A percentile compares a stretch with the other conserved stretches of the same genome.
These are phyloP conservation scores for Amphicarpaea edgeworthii DNA, from an alignment of 306 rosid genomes.

Conservation along the genomic window DNA sequence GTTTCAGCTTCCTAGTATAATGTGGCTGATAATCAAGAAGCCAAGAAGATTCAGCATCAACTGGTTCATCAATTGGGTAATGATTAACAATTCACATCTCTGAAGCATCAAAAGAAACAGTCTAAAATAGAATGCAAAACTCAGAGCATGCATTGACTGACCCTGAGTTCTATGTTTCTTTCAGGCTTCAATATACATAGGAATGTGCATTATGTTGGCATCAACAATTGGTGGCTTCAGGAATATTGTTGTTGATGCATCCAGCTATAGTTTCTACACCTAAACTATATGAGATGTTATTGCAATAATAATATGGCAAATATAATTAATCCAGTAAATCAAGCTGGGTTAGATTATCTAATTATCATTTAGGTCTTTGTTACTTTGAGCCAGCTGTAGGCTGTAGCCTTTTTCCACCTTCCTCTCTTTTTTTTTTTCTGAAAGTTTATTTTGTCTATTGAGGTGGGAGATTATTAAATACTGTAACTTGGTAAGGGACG, in stretches of 20 bases:
- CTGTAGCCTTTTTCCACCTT: background rate
- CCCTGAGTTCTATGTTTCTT: slow-evolving; percentile 9
- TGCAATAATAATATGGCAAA: background rate
- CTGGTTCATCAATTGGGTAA: slow-evolving; percentile 97
- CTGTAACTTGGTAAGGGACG: background rate
- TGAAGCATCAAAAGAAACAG: background rate
- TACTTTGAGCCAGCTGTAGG: background rate
- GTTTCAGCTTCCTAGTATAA: slow-evolving; percentile 84
- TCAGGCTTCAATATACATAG: slow-evolving; percentile 74
- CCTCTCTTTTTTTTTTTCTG: background rate
- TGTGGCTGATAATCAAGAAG: slow-evolving; percentile 90
- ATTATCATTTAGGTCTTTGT: background rate
- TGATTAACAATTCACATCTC: slow-evolving; percentile 10
- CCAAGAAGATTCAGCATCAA: slow-evolving; percentile 77
- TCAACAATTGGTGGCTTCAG: slow-evolving; percentile 89
- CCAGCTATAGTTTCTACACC: slow-evolving; percentile 79
- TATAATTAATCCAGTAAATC: background rate
- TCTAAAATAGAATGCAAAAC: background rate
- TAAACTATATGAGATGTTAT: slow-evolving; percentile 29
- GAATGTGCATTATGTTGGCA: slow-evolving; percentile 88
- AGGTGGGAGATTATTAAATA: background rate
- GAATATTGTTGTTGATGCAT: slow-evolving; percentile 80
- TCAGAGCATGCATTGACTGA: background rate
- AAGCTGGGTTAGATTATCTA: background rate
- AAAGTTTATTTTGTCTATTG: background rate